phyloP scores from a whole-genome alignment of 768 basidiomycete species.

The Tricholoma sp. region DNA sequence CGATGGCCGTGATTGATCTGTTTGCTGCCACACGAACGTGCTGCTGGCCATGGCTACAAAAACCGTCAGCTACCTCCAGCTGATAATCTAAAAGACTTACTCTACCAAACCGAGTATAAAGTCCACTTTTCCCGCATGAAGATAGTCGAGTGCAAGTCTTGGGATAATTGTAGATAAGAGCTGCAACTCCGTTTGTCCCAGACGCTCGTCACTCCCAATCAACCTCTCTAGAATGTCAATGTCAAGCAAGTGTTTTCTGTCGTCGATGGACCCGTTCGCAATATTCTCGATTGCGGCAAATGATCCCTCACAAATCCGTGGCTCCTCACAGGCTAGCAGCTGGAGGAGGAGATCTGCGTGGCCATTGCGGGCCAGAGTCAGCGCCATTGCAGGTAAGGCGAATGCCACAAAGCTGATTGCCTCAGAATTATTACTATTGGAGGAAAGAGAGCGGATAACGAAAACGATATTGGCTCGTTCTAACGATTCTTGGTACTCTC shows the following conservation, averaged over 20 bases:
- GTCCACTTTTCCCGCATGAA: conserved; percentile 8
- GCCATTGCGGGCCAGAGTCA: conserved; percentile 10
- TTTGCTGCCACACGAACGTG: conserved; percentile 10
- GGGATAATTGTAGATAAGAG: conserved; percentile 8
- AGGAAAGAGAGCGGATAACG: conserved; percentile 9
- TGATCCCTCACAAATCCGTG: conserved; percentile 11
- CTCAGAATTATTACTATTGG: conserved; percentile 9
- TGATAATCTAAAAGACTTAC: conserved; percentile 3
- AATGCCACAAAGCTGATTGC: conserved; percentile 11
- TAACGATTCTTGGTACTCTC: conserved; percentile 12
- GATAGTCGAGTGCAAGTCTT: conserved; percentile 13
- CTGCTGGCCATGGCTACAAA: conserved; percentile 12
- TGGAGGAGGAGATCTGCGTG: conserved; percentile 9
- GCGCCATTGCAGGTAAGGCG: conserved; percentile 9
- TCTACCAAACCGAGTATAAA: conserved; percentile 10
- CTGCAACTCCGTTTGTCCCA: conserved; percentile 3
- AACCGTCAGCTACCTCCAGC: neutral
- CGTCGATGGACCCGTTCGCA: conserved; percentile 8
- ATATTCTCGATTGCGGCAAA: conserved; percentile 12
- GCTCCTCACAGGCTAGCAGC: conserved; percentile 7
- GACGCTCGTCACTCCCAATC: neutral
- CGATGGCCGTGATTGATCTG: conserved; percentile 6
- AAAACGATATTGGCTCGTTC: conserved; percentile 11
- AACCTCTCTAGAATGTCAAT: conserved; percentile 11
- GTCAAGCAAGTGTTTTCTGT: conserved; percentile 9